Percentiles rank a stretch among this genome's conserved stretches.
Evolutionary conservation across 805 yeast species (phyloP).

Genomic region (Lipomyces starkeyi): DNA sequence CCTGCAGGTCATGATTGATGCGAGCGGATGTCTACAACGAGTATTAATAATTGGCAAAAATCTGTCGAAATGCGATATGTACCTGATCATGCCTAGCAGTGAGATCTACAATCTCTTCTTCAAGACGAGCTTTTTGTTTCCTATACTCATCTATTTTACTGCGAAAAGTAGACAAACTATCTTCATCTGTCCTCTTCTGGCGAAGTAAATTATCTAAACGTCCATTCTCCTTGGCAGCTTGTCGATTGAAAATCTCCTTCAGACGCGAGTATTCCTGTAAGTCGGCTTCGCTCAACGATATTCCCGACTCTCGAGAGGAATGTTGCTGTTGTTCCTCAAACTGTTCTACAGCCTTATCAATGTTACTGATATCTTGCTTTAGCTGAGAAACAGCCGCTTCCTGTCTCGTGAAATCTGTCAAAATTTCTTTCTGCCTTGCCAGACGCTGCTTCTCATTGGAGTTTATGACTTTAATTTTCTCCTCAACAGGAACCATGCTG

Average conservation of each 20-base stretch:
- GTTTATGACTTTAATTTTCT: conserved; percentile 57
- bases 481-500: conserved; percentile 65
- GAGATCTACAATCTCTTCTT: conserved; percentile 49
- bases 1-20: conserved; percentile 40
- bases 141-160: conserved; percentile 34
- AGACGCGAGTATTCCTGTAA: conserved; percentile 62
- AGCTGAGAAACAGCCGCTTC: conserved; percentile 50
- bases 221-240: conserved; percentile 40
- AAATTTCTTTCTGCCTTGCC: conserved; percentile 58
- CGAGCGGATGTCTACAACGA: conserved; percentile 24
- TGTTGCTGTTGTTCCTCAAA: conserved; percentile 49
- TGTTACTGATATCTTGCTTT: conserved; percentile 56
- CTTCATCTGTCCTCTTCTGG: conserved; percentile 40
- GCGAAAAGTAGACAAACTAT: conserved; percentile 34
- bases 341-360: conserved; percentile 50
- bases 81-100: conserved; percentile 49
- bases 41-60: neutral
- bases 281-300: conserved; percentile 56
- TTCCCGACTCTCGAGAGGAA: conserved; percentile 46
- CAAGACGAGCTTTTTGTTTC: conserved; percentile 28
- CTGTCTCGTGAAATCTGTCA: conserved; percentile 61
- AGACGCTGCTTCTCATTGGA: conserved; percentile 51
- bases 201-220: conserved; percentile 38
- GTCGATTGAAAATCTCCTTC: conserved; percentile 55
- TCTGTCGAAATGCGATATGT: neutral